Evolutionary conservation across 768 basidiomycete genomes (phyloP).

Genomic region (Pleurotus pulmonarius): DNA sequence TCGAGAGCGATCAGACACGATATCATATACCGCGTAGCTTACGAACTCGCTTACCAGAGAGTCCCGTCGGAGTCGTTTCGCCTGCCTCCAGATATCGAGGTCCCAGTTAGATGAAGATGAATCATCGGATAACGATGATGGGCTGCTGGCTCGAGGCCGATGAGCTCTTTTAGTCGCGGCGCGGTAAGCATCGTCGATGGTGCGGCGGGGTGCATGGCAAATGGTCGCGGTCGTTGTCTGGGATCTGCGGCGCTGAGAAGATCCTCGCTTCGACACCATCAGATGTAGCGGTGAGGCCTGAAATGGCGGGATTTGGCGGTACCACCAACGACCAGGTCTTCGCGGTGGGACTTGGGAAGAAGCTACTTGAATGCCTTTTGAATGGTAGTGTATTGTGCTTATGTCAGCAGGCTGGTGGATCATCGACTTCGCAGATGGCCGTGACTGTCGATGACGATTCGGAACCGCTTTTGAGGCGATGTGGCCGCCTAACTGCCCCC

Average conservation of each 20-base stretch:
- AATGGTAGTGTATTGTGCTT: no score
- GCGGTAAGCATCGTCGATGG: slow-evolving; percentile 34
- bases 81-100: slow-evolving; percentile 48
- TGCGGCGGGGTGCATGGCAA: slow-evolving; percentile 30
- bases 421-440: no score
- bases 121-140: slow-evolving; percentile 25
- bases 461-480: no score
- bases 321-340: no score
- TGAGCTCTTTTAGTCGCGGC: slow-evolving; percentile 46
- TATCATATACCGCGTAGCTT: no score
- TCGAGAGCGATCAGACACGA: slow-evolving; percentile 6
- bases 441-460: no score
- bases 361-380: no score
- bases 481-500: no score
- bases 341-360: no score
- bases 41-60: slow-evolving; percentile 33
- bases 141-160: slow-evolving; percentile 30
- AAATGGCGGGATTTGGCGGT: no score
- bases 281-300: neutral
- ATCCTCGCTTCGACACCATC: slow-evolving; percentile 30
- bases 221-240: slow-evolving; percentile 46
- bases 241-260: slow-evolving; percentile 46
- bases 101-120: slow-evolving; percentile 44
- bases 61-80: slow-evolving; percentile 51
- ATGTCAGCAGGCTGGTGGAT: no score